A percentile compares a stretch with the other conserved stretches of the same genome.
These are phyloP conservation scores for Fusarium gaditjirri DNA, from an alignment of 2,329 filamentous ascomycete species.

Conservation along the genomic window DNA sequence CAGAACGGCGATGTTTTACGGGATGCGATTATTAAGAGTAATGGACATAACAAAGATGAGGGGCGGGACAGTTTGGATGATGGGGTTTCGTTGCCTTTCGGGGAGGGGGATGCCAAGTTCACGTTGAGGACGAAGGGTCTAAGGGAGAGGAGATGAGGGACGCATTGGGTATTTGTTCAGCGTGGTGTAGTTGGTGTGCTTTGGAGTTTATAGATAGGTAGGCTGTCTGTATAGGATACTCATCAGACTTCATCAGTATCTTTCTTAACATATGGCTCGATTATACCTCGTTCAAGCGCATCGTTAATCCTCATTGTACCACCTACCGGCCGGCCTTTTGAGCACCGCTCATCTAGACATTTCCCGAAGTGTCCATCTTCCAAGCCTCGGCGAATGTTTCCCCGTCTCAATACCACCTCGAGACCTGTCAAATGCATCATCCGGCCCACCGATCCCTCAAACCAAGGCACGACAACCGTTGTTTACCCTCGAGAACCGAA, in stretches of 20 bases:
- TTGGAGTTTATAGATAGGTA: conserved; percentile 7
- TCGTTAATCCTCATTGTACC: neutral
- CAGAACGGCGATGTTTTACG: conserved; percentile 56
- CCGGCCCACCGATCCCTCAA: neutral
- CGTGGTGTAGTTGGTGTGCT: conserved; percentile 10
- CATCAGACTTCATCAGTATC: neutral
- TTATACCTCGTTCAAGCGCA: too few species aligned
- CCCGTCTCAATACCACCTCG: neutral
- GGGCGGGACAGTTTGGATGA: conserved; percentile 35
- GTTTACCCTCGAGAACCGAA: neutral
- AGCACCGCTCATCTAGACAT: too few species aligned
- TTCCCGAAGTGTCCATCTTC: neutral
- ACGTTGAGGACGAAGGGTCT: conserved; percentile 67
- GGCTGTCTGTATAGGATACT: neutral
- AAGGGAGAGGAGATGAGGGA: conserved; percentile 52
- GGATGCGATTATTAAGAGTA: conserved; percentile 47
- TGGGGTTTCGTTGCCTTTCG: conserved; percentile 57
- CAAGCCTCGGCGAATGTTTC: neutral
- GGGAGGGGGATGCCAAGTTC: conserved; percentile 57
- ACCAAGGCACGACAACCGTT: neutral
- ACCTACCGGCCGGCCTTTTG: neutral
- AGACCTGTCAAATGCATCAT: neutral
- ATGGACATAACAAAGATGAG: conserved; percentile 34
- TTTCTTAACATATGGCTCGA: neutral
- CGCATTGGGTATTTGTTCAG: neutral